Conservation (phyloP, 768 basidiomycete species). For the Boletus rubescentipes region DNA sequence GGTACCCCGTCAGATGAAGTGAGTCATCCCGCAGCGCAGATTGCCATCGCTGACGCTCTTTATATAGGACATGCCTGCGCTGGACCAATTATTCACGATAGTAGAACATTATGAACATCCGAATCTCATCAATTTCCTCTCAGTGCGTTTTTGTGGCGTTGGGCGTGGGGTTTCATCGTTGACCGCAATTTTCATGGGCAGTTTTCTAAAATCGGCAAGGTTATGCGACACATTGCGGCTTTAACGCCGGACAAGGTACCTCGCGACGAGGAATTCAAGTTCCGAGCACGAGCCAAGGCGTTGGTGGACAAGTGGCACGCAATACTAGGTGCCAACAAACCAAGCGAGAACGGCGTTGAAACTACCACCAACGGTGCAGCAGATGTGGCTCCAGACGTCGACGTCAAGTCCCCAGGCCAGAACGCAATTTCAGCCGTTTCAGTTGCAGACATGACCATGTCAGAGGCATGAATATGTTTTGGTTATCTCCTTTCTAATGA, state of each 20-base stretch:
- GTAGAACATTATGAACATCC: slow-evolving; percentile 78
- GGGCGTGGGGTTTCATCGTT: slow-evolving; percentile 2
- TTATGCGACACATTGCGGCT: slow-evolving; percentile 61
- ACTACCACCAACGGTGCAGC: slow-evolving; percentile 26
- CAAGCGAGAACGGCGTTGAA: slow-evolving; percentile 32
- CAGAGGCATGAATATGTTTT: slow-evolving; percentile 34
- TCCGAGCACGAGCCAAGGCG: slow-evolving; percentile 48
- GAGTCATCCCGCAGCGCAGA: slow-evolving; percentile 19
- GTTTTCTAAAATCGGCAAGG: slow-evolving; percentile 55
- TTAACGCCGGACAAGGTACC: slow-evolving; percentile 44
- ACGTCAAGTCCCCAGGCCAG: slow-evolving; percentile 29
- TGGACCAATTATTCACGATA: slow-evolving; percentile 69
- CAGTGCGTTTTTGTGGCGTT: slow-evolving; percentile 36
- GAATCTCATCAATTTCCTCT: slow-evolving; percentile 69
- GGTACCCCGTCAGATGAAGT: slow-evolving; percentile 65
- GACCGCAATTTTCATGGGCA: slow-evolving; percentile 13
- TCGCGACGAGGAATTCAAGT: slow-evolving; percentile 50
- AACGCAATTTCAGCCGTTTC: slow-evolving; percentile 31
- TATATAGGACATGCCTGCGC: slow-evolving; percentile 70
- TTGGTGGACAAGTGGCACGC: slow-evolving; percentile 49
- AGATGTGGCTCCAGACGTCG: slow-evolving; percentile 20
- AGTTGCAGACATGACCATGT: slow-evolving; percentile 42
- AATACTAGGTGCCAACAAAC: slow-evolving; percentile 35
- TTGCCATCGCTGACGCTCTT: slow-evolving; percentile 7
- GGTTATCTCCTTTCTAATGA: slow-evolving; percentile 9